phyloP scores from a whole-genome alignment of 495 filamentous ascomycete genomes.

The Saxophila tyrrhenica region DNA sequence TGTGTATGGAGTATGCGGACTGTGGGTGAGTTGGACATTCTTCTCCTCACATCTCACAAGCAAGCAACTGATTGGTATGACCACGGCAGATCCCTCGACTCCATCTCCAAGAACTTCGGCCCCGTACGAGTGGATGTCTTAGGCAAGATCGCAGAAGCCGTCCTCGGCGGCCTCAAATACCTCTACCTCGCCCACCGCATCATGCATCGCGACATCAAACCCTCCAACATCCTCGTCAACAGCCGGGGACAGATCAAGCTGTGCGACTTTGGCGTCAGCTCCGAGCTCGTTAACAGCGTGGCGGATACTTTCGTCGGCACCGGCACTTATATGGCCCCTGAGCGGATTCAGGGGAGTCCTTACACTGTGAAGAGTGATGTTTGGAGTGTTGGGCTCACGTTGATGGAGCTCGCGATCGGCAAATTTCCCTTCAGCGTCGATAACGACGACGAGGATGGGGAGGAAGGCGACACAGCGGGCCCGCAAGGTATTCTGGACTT shows the following conservation, averaged over 20 bases:
- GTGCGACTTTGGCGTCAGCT: conserved; percentile 95
- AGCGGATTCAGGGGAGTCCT: conserved; percentile 89
- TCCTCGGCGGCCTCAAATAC: conserved; percentile 87
- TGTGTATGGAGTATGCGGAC: conserved; percentile 99
- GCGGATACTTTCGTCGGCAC: conserved; percentile 97
- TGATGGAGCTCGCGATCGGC: conserved; percentile 95
- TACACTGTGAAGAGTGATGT: conserved; percentile 98
- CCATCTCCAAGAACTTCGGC: conserved; percentile 86
- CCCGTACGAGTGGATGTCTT: conserved; percentile 95
- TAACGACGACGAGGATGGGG: conserved; percentile 60
- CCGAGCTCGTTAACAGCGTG: conserved; percentile 91
- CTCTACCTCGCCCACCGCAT: conserved; percentile 90
- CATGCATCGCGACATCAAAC: conserved; percentile 98
- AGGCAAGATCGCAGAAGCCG: conserved; percentile 96
- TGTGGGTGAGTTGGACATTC: conserved; percentile 57
- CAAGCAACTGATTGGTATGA: neutral
- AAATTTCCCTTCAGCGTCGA: conserved; percentile 85
- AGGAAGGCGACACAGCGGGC: conserved; percentile 53
- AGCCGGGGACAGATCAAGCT: conserved; percentile 90
- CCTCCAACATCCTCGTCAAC: conserved; percentile 93
- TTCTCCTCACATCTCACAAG: too few species aligned
- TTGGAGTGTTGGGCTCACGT: conserved; percentile 91
- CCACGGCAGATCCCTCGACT: conserved; percentile 70
- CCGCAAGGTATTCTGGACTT: conserved; percentile 94
- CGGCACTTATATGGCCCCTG: conserved; percentile 97